Conservation (phyloP, 441 rosid species). For the Francoa sonchifolia region DNA sequence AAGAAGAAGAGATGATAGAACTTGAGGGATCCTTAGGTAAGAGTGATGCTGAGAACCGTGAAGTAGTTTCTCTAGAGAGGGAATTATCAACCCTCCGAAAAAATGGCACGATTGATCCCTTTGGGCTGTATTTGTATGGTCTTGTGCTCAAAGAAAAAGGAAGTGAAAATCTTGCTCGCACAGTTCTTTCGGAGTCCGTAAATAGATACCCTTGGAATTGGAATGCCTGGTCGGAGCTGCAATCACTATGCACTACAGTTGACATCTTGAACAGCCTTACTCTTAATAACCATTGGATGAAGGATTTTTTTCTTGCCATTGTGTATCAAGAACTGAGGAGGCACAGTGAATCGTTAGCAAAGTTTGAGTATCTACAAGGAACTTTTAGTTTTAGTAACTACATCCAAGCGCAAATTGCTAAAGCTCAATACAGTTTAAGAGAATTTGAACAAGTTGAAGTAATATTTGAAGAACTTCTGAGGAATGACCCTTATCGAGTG, state of each 20-base stretch:
- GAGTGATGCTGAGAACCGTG: conserved; percentile 60
- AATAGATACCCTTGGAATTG: conserved; percentile 95
- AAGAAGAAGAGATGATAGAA: conserved; percentile 88
- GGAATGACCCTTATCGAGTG: conserved; percentile 72
- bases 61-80: conserved; percentile 67
- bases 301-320: conserved; percentile 76
- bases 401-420: conserved; percentile 87
- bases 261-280: conserved; percentile 60
- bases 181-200: conserved; percentile 73
- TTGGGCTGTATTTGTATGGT: conserved; percentile 77
- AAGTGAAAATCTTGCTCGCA: conserved; percentile 57
- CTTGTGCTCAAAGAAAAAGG: conserved; percentile 87
- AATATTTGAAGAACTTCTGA: conserved; percentile 75
- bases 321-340: conserved; percentile 82
- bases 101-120: conserved; percentile 67
- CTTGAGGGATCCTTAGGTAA: conserved; percentile 79
- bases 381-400: conserved; percentile 72
- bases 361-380: conserved; percentile 57
- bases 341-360: conserved; percentile 64
- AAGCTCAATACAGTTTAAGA: conserved; percentile 72
- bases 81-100: conserved; percentile 62
- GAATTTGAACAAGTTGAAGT: conserved; percentile 92
- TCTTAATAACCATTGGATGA: conserved; percentile 87
- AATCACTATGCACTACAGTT: conserved; percentile 53
- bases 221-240: conserved; percentile 94